These are phyloP conservation scores for Mollisia scopiformis DNA, from an alignment of 2,329 filamentous ascomycete genomes.

Conservation along the genomic window DNA sequence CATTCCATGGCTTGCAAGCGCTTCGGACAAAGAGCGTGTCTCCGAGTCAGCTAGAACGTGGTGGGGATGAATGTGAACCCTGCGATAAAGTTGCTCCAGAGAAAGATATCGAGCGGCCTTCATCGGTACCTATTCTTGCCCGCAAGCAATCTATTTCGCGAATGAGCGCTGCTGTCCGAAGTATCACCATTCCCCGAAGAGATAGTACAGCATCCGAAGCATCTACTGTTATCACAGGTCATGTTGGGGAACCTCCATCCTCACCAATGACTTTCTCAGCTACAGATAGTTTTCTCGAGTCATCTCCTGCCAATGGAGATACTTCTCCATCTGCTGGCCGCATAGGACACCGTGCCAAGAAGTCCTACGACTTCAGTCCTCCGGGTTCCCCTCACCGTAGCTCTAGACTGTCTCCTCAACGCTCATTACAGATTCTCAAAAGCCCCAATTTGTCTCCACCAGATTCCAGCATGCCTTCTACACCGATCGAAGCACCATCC, in stretches of 20 bases:
- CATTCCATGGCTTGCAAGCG: background rate
- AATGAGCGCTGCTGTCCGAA: conserved; percentile 5
- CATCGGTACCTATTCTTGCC: conserved; percentile 8
- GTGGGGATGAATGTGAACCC: conserved; percentile 8
- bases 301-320: conserved; percentile 15
- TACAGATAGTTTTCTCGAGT: conserved; percentile 6
- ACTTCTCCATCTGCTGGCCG: conserved; percentile 29
- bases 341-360: conserved; percentile 17
- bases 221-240: conserved; percentile 22
- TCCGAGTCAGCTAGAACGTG: too few relatives aligned
- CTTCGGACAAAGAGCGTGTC: background rate
- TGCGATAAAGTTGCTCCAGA: conserved; percentile 6
- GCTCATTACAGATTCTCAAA: conserved; percentile 20
- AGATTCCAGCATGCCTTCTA: conserved; percentile 11
- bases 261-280: conserved; percentile 19
- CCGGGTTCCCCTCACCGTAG: conserved; percentile 22
- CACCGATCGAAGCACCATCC: conserved; percentile 27
- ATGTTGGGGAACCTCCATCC: conserved; percentile 7
- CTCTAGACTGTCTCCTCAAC: conserved; percentile 11
- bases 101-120: background rate
- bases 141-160: conserved; percentile 9
- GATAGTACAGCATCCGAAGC: conserved; percentile 27
- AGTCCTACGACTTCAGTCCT: conserved; percentile 26
- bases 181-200: conserved; percentile 15
- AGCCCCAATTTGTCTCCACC: conserved; percentile 22